Base-by-base conservation (phyloP, 2,329 filamentous ascomycete species). In the Harringtonia aguacate region DNA sequence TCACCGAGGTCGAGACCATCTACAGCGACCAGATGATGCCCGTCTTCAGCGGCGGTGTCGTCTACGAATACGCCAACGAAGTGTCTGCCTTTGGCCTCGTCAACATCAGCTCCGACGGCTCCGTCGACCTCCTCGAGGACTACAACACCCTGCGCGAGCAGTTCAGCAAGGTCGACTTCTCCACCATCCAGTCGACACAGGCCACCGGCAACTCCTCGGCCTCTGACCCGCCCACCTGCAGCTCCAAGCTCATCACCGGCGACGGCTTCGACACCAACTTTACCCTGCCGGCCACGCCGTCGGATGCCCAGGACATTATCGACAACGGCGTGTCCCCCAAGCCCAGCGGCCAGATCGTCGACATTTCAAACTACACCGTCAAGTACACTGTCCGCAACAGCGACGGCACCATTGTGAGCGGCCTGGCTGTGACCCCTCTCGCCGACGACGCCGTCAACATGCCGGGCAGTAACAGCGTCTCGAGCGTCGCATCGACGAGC, bases 31-130 rank as follows among this genome's bases (percentile, higher is more conserved):
- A 86, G 50, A 88, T 90, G 82, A 80, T 64, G 13, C 59, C 68
- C 17, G 68, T 77, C 45, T 79, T 90, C 56, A 81, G 79, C 44
- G 86, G 86, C 50, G 85, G 84, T 50, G 70, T 92, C 37, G 83
- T 90, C 37, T 92, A 90, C 67, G 84, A 92, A 63, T 90, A 77
- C 62, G 79, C 78, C 1, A 73, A 88, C 62, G 86, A 89, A 58
- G 62, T 66, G 35, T 81, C 82, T 59, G 66, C 77, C 58, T 82
- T 70, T 48, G 79, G 79, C 42, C 70, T 89, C 8, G 80, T 86
- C 45, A 53, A 73, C 50, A 63, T 86, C 54, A 73, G 74, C 53
- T 62, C 60, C 46, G 74, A 80, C 53, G 70, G 69, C 51, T 73
- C 69, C 17, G 70, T 77, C 44, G 66, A 69, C 38, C 67, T 87